Conservation (phyloP, 2,329 filamentous ascomycete genomes). For the Ophiobolus disseminans region DNA sequence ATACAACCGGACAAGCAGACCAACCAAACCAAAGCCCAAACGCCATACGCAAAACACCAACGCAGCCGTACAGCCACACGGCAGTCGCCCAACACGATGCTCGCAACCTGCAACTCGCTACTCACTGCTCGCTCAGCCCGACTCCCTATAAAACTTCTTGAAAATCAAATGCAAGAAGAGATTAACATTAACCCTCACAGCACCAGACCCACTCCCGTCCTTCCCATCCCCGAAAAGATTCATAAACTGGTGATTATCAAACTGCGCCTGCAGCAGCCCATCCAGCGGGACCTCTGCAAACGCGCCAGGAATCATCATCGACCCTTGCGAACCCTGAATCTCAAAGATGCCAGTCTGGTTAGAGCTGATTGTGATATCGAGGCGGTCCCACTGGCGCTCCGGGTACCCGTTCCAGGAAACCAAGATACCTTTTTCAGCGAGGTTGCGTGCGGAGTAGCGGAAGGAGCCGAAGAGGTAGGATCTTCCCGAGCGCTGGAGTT, state of each 20-base stretch:
- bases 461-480: slow-evolving; percentile 97
- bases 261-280: slow-evolving; percentile 93
- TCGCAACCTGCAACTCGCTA: too few relatives aligned
- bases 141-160: slow-evolving; percentile 92
- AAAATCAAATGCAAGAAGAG: slow-evolving; percentile 94
- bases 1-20: too few relatives aligned
- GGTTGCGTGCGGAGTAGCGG: slow-evolving; percentile 91
- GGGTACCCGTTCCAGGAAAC: slow-evolving; percentile 87
- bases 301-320: slow-evolving; percentile 94
- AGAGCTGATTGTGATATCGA: slow-evolving; percentile 92
- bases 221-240: slow-evolving; percentile 71
- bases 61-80: too few relatives aligned
- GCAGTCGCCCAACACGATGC: too few relatives aligned
- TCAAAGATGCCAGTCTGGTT: slow-evolving; percentile 95
- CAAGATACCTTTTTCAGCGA: slow-evolving; percentile 92
- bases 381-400: slow-evolving; percentile 85
- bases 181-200: slow-evolving; percentile 91
- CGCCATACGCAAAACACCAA: too few relatives aligned
- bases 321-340: slow-evolving; percentile 87
- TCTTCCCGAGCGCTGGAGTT: slow-evolving; percentile 88
- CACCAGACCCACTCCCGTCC: slow-evolving; percentile 34
- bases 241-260: slow-evolving; percentile 96
- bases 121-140: slow-evolving; percentile 26
- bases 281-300: slow-evolving; percentile 89
- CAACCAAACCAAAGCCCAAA: too few relatives aligned